Base-by-base conservation (phyloP, 2,329 filamentous ascomycete species). In the Zymoseptoria pseudotritici region DNA sequence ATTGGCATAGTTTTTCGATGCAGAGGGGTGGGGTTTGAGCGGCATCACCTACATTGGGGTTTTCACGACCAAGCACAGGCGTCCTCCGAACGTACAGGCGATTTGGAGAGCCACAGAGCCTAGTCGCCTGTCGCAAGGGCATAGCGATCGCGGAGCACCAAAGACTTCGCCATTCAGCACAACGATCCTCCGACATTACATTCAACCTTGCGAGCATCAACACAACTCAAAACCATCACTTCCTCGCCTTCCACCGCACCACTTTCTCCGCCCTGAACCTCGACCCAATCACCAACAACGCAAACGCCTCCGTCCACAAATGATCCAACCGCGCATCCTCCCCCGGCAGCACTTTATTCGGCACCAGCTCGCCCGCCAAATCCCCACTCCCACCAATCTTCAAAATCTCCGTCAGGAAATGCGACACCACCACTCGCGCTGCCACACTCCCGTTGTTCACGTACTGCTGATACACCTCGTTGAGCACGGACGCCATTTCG, bases 1-100 rank as follows among this genome's bases (percentile, higher is more conserved):
- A 79, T 59, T 80, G 79, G 71, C 73, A 75, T 56, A 78, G 75
- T 60, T 80, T 77, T 77, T 69, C 65, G 10, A 70, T 73, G 60
- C 63, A 69, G 36, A 70, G 65, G 46, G 65, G 52, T 52, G 36
- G 36, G 5, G 13, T n/a, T 13, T 46, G 36, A 42, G 36, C 11
- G 4, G 36, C 11, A 3, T 42, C 24, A 26, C 1, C 3, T 6
- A 26, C 5, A 8, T 1, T 7, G 7, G 7, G 6, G 9, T 4
- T 29, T 29, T 29, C 26, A 9, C 1, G 26, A 9, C 2, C 24
- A 26, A 24, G 5, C 5, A 26, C 24, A 26, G 5, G 4, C 24
- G 24, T 5, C 24, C 24, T 26, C 7, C 24, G 24, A 26, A 26
- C 24, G 21, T 22, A 26, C 24, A 26, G 7, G 24, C 5, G 24